A percentile compares a stretch with the other conserved stretches of the same genome.
Evolutionary conservation across 2,329 filamentous ascomycete species (phyloP).

Genomic region (Cladosporium sp.): DNA sequence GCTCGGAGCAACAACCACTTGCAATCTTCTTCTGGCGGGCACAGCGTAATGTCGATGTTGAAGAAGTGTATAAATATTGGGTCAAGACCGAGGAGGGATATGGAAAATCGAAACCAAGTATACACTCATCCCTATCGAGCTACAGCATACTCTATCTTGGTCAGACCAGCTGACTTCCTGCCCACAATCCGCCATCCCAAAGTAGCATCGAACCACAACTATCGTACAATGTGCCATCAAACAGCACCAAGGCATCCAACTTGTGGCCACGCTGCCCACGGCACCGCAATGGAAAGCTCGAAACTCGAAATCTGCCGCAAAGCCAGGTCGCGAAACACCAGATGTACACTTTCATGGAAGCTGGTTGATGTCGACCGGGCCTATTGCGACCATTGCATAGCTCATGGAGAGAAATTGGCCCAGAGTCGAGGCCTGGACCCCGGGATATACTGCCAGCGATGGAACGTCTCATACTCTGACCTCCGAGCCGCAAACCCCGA

Average conservation of each 20-base stretch:
- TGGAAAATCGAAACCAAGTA: neutral
- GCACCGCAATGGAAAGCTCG: constrained; percentile 25
- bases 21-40: neutral
- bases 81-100: neutral
- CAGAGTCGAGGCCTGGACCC: constrained; percentile 28
- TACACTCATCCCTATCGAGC: neutral
- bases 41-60: neutral
- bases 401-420: constrained; percentile 28
- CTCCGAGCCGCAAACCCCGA: constrained; percentile 26
- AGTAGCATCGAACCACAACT: neutral
- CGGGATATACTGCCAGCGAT: constrained; percentile 24
- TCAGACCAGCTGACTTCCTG: neutral
- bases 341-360: constrained; percentile 23
- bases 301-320: constrained; percentile 21
- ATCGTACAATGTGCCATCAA: constrained; percentile 20
- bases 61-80: neutral
- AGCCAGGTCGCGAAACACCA: constrained; percentile 3
- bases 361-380: constrained; percentile 25
- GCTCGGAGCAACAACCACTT: neutral
- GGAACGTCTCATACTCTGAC: constrained; percentile 26
- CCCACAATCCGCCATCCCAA: neutral
- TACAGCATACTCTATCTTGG: neutral
- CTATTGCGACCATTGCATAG: constrained; percentile 32
- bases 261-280: constrained; percentile 26
- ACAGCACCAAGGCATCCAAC: constrained; percentile 19